These are phyloP conservation scores for Nemania serpens DNA, from an alignment of 2,329 filamentous ascomycete genomes.

Conservation along the genomic window DNA sequence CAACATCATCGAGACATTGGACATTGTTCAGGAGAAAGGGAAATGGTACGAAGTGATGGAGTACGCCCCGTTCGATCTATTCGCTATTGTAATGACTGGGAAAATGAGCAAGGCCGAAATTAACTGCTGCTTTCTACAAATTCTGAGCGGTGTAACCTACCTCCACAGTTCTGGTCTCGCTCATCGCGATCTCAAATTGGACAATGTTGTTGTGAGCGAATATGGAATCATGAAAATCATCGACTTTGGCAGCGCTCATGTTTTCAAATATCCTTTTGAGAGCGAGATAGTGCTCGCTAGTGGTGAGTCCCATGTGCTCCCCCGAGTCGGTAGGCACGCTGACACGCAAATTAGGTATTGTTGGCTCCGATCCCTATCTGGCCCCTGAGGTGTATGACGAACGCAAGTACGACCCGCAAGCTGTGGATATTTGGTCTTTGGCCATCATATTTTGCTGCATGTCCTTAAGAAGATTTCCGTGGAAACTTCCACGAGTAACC, in stretches of 20 bases:
- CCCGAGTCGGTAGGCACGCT: slow-evolving; percentile 2
- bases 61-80: slow-evolving; percentile 93
- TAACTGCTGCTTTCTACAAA: slow-evolving; percentile 89
- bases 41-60: slow-evolving; percentile 99
- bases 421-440: slow-evolving; percentile 95
- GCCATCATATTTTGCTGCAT: slow-evolving; percentile 99
- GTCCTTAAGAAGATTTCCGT: slow-evolving; percentile 91
- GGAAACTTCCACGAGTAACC: slow-evolving; percentile 89
- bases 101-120: slow-evolving; percentile 94
- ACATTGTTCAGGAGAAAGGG: slow-evolving; percentile 91
- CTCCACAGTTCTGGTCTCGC: slow-evolving; percentile 93
- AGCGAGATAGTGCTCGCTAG: slow-evolving; percentile 80
- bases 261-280: slow-evolving; percentile 97
- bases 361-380: slow-evolving; percentile 91
- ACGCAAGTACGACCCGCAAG: slow-evolving; percentile 89
- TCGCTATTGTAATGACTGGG: slow-evolving; percentile 98
- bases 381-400: slow-evolving; percentile 96
- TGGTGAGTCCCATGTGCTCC: slow-evolving; percentile 61
- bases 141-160: slow-evolving; percentile 91
- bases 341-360: slow-evolving; percentile 53
- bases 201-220: slow-evolving; percentile 97
- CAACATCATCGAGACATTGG: slow-evolving; percentile 97
- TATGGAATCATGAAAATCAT: slow-evolving; percentile 99
- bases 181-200: slow-evolving; percentile 92
- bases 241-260: slow-evolving; percentile 95